Evolutionary conservation across 352 stramenopile genomes (phyloP).

Genomic region (Phytopythium ostracodes): DNA sequence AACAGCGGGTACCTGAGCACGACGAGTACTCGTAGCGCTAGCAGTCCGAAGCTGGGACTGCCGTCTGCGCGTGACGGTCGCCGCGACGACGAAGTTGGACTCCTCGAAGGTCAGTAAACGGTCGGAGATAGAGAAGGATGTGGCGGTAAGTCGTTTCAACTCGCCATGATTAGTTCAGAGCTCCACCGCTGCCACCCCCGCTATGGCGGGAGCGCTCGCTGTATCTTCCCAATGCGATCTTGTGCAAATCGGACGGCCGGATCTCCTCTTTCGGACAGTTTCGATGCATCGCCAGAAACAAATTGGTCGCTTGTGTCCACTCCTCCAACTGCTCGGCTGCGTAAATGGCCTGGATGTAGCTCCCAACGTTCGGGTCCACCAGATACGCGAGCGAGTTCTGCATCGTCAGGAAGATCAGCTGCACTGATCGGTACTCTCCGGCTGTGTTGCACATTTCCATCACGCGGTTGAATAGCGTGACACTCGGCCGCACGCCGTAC

Average conservation of each 20-base stretch:
- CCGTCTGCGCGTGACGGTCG: slow-evolving; percentile 24
- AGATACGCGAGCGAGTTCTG: slow-evolving; percentile 40
- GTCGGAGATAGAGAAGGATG: not conserved
- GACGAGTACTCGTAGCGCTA: slow-evolving; percentile 4
- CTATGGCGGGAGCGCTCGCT: slow-evolving; percentile 28
- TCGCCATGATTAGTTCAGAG: not conserved
- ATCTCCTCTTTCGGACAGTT: slow-evolving; percentile 51
- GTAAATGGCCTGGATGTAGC: slow-evolving; percentile 75
- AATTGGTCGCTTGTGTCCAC: slow-evolving; percentile 59
- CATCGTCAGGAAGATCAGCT: slow-evolving; percentile 73
- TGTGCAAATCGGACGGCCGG: slow-evolving; percentile 35
- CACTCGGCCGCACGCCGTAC: slow-evolving; percentile 43
- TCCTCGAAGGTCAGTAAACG: slow-evolving; percentile 37
- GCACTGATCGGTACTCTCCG: slow-evolving; percentile 38
- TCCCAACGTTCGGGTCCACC: slow-evolving; percentile 43
- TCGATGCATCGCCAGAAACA: slow-evolving; percentile 77
- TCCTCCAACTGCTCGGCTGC: slow-evolving; percentile 59
- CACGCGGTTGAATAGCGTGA: slow-evolving; percentile 42
- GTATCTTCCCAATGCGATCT: slow-evolving; percentile 66
- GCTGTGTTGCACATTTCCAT: slow-evolving; percentile 70
- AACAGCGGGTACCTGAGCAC: slow-evolving; percentile 4
- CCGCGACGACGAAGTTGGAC: slow-evolving; percentile 47
- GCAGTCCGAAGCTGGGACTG: slow-evolving; percentile 26
- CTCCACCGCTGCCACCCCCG: slow-evolving; percentile 4
- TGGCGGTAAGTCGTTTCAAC: not conserved